Conservation (phyloP, 495 filamentous ascomycete genomes). For the Ascobolus immersus region DNA sequence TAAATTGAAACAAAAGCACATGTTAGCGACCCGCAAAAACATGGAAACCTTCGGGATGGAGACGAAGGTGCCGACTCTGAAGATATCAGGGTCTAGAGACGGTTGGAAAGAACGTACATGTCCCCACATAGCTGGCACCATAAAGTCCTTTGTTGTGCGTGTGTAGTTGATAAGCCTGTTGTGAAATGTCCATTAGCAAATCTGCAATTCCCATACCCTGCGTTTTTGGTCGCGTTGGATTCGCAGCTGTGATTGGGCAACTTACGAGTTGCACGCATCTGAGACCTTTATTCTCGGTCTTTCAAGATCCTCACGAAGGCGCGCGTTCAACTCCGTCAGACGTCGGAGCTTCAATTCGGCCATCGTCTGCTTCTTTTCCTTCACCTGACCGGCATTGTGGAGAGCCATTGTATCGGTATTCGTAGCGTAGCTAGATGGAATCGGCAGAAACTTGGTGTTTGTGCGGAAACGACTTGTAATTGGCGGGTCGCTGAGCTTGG, state of each 20-base stretch:
- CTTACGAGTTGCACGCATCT: conserved; percentile 76
- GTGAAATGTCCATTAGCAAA: conserved; percentile 3
- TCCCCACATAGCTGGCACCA: conserved; percentile 95
- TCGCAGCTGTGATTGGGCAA: conserved; percentile 7
- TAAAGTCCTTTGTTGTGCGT: conserved; percentile 88
- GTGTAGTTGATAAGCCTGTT: conserved; percentile 82
- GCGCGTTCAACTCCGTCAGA: conserved; percentile 82
- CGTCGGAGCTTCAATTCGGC: conserved; percentile 91
- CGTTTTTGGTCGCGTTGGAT: neutral
- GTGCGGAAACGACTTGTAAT: too few species aligned
- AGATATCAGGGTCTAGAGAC: neutral
- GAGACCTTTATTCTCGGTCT: conserved; percentile 85
- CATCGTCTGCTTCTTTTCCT: conserved; percentile 90
- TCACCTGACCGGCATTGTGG: conserved; percentile 13
- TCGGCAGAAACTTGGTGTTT: too few species aligned
- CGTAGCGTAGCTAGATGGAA: conserved; percentile 3
- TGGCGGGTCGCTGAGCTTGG: too few species aligned
- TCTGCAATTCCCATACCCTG: neutral
- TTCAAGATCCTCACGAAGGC: conserved; percentile 83
- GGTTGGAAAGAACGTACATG: conserved; percentile 30
- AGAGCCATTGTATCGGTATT: conserved; percentile 12
- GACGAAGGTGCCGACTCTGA: conserved; percentile 4
- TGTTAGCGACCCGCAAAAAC: conserved; percentile 9
- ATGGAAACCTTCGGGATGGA: conserved; percentile 3
- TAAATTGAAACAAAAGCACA: conserved; percentile 14